Evolutionary conservation across 768 basidiomycete genomes (phyloP).

Genomic region (Amanita exitialis): DNA sequence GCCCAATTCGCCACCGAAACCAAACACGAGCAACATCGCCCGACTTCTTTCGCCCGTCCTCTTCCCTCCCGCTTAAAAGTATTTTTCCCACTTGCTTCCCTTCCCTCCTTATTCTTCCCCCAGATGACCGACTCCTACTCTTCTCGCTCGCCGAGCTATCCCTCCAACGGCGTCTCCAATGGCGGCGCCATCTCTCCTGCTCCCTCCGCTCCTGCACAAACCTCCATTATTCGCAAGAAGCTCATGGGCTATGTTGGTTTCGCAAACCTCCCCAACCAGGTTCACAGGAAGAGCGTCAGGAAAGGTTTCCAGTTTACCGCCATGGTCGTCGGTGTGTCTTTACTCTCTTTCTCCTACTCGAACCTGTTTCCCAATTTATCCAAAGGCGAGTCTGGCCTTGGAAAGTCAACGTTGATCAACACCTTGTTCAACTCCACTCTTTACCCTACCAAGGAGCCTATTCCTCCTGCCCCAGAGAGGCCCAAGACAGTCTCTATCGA

Average conservation of each 20-base stretch:
- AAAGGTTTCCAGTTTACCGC: constrained; percentile 98
- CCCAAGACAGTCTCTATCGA: constrained; percentile 96
- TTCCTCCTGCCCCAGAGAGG: constrained; percentile 76
- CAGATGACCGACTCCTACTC: constrained; percentile 77
- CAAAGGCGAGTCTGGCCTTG: constrained; percentile 92
- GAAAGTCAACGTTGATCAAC: constrained; percentile 98
- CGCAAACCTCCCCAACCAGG: constrained; percentile 98
- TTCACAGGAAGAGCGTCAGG: constrained; percentile 95
- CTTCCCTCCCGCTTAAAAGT: constrained; percentile 43
- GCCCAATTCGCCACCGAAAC: constrained; percentile 26
- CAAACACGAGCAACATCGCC: constrained; percentile 40
- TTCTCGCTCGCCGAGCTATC: constrained; percentile 52
- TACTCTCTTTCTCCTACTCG: constrained; percentile 6
- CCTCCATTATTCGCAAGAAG: constrained; percentile 73
- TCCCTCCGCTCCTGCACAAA: constrained; percentile 23
- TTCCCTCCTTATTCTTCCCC: constrained; percentile 16
- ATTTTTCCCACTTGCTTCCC: constrained; percentile 26
- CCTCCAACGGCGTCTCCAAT: constrained; percentile 50
- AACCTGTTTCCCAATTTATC: constrained; percentile 12
- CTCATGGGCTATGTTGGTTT: constrained; percentile 94
- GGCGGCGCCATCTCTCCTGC: constrained; percentile 51
- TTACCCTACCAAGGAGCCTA: constrained; percentile 80
- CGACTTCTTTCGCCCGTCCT: constrained; percentile 43
- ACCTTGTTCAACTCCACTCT: constrained; percentile 97
- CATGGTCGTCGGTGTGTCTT: constrained; percentile 93